phyloP scores from a whole-genome alignment of 2,329 filamentous ascomycete species.

The Pseudocercospora vitis region DNA sequence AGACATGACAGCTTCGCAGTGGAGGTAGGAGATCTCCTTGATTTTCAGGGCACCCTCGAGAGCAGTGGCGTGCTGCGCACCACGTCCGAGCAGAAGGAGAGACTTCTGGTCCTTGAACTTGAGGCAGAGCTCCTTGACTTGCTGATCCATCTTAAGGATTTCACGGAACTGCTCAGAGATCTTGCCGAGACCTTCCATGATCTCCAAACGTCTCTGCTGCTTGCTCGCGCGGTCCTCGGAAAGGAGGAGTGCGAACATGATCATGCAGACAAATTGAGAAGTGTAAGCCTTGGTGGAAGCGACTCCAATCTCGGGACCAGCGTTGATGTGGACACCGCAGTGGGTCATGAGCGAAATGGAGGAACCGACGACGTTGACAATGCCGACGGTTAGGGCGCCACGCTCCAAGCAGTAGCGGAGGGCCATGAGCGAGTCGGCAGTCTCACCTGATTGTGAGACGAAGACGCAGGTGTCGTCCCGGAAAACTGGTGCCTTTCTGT shows the following conservation, averaged over 20 bases:
- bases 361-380: constrained; percentile 97
- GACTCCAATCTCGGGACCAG: constrained; percentile 96
- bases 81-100: constrained; percentile 86
- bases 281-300: constrained; percentile 99
- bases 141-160: constrained; percentile 85
- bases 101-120: constrained; percentile 98
- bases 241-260: constrained; percentile 97
- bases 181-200: constrained; percentile 87
- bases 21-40: constrained; percentile 99
- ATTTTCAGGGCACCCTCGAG: constrained; percentile 97
- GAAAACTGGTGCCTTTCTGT: constrained; percentile 96
- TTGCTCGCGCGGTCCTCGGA: constrained; percentile 97
- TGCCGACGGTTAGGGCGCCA: constrained; percentile 92
- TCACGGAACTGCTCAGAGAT: constrained; percentile 90
- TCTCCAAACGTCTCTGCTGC: constrained; percentile 85
- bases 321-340: constrained; percentile 99
- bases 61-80: constrained; percentile 94
- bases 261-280: constrained; percentile 98
- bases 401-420: constrained; percentile 97
- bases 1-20: constrained; percentile 99
- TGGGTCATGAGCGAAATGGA: constrained; percentile 98
- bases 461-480: constrained; percentile 99
- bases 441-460: constrained; percentile 98
- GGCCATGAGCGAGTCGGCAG: constrained; percentile 94
- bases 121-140: constrained; percentile 91